Evolutionary conservation across 805 yeast genomes (phyloP).

Genomic region (Cyberlindnera nakhonratchasimensis): DNA sequence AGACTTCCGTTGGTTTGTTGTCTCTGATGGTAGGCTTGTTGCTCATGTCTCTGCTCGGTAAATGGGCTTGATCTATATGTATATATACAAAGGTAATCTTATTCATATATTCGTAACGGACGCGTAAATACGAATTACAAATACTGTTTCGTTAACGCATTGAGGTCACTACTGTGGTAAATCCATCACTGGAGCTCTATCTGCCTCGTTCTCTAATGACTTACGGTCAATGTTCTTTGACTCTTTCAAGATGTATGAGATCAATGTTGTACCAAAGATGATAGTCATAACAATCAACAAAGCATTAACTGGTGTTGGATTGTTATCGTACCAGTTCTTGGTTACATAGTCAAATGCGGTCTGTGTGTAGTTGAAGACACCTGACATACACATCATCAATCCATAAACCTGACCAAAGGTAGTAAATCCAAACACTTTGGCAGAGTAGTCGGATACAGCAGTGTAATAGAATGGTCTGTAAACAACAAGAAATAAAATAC

Average conservation of each 20-base stretch:
- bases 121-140: no score
- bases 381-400: constrained; percentile 74
- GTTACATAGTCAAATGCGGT: constrained; percentile 67
- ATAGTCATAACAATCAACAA: constrained; percentile 52
- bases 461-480: constrained; percentile 93
- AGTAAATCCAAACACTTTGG: constrained; percentile 88
- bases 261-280: constrained; percentile 31
- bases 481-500: constrained; percentile 68
- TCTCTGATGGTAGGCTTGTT: constrained; percentile 59
- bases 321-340: constrained; percentile 60
- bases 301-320: constrained; percentile 77
- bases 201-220: constrained; percentile 60
- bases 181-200: constrained; percentile 46
- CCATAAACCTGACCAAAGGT: constrained; percentile 94
- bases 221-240: constrained; percentile 43
- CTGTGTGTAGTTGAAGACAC: constrained; percentile 73
- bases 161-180: constrained; percentile 42
- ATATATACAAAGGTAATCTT: no score
- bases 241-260: constrained; percentile 33
- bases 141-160: no score
- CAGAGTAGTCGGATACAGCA: constrained; percentile 85
- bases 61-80: constrained; percentile 53
- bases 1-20: constrained; percentile 44
- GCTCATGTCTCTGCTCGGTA: constrained; percentile 68
- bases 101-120: no score